These are phyloP conservation scores for Lepidium africanum DNA, from an alignment of 345 rosid genomes.

Conservation along the genomic window DNA sequence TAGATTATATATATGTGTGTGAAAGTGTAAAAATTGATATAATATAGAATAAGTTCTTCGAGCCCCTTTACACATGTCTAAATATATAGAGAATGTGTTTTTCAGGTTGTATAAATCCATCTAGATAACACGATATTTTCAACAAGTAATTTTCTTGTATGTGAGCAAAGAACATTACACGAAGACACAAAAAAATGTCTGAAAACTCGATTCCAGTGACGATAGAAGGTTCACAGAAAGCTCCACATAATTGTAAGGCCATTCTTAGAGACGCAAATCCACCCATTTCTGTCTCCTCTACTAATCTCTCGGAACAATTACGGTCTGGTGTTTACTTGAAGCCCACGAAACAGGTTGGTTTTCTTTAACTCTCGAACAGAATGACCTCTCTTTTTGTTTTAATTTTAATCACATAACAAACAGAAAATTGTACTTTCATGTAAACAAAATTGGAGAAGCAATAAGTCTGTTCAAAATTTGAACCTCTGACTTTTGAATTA, in stretches of 20 bases:
- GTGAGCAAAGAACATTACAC: neutral
- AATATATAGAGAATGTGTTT: neutral
- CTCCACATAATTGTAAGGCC: slow-evolving; percentile 38
- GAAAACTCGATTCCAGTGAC: neutral
- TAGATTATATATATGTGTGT: too few relatives aligned
- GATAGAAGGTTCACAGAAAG: neutral
- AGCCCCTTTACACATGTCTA: neutral
- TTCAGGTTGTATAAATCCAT: neutral
- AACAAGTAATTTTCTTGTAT: neutral
- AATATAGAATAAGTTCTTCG: slow-evolving; percentile 16
- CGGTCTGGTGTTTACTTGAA: slow-evolving; percentile 39
- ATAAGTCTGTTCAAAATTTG: neutral
- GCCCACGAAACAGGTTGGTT: slow-evolving; percentile 32
- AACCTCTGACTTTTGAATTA: neutral
- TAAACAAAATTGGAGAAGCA: neutral
- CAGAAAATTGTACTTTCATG: neutral
- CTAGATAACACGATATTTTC: neutral
- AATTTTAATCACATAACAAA: neutral
- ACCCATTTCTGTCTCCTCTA: slow-evolving; percentile 26
- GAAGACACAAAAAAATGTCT: neutral
- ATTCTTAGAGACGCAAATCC: slow-evolving; percentile 44
- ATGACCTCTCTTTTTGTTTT: neutral
- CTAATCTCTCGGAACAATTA: slow-evolving; percentile 30
- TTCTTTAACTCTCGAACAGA: neutral
- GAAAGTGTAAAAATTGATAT: neutral